These are phyloP conservation scores for Immersiporthe knoxdaviesiana DNA, from an alignment of 2,329 filamentous ascomycete species.

Conservation along the genomic window DNA sequence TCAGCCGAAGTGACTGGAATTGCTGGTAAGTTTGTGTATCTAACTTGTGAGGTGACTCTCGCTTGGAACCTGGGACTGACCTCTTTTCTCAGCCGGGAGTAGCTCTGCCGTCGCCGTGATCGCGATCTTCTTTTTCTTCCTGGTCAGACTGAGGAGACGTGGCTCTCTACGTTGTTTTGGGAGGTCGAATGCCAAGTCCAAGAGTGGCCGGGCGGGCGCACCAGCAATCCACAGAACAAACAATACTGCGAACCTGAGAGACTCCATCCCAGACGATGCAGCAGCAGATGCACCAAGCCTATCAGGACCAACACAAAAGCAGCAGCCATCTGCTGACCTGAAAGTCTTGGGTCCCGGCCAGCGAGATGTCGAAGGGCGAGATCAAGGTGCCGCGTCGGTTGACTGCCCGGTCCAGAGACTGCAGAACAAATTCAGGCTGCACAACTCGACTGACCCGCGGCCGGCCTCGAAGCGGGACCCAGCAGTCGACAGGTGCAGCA, in stretches of 20 bases:
- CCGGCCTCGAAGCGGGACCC: neutral
- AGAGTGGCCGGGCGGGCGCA: neutral
- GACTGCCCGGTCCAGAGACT: slow-evolving; percentile 24
- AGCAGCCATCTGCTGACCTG: neutral
- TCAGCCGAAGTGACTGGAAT: slow-evolving; percentile 21
- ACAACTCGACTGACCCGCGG: slow-evolving; percentile 25
- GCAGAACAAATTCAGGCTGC: slow-evolving; percentile 18
- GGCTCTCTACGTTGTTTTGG: slow-evolving; percentile 3
- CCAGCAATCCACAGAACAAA: neutral
- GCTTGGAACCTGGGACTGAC: neutral
- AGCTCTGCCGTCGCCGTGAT: slow-evolving; percentile 16
- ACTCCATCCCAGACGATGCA: neutral
- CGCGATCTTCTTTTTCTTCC: slow-evolving; percentile 6
- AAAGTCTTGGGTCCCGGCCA: neutral
- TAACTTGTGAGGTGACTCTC: neutral
- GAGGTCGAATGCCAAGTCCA: neutral
- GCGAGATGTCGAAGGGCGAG: slow-evolving; percentile 7
- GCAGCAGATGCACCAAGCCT: neutral
- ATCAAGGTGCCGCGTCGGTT: slow-evolving; percentile 6
- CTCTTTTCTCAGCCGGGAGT: slow-evolving; percentile 12
- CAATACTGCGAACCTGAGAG: neutral
- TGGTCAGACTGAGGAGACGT: slow-evolving; percentile 13
- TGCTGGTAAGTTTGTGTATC: slow-evolving; percentile 7
- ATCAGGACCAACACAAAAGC: neutral
- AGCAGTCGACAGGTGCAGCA: slow-evolving; percentile 18